Percentiles rank a stretch among this genome's conserved stretches.
phyloP scores from a whole-genome alignment of 495 filamentous ascomycete species.

The Neurospora sp. region DNA sequence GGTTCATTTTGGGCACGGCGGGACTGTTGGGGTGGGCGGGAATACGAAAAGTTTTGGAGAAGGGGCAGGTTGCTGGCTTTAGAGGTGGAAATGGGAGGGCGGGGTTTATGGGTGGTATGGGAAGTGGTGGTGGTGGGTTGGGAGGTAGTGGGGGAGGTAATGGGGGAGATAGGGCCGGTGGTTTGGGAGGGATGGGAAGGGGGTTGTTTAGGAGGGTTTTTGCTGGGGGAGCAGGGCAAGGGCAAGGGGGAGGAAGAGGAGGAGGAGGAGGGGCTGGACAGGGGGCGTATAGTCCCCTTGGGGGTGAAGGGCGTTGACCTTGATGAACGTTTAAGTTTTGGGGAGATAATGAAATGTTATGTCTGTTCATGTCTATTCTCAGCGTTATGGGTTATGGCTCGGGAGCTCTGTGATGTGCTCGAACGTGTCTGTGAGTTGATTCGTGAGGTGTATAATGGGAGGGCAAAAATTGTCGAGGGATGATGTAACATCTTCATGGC shows the following conservation, averaged over 20 bases:
- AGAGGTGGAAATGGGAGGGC: background rate
- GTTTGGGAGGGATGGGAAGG: background rate
- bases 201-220: background rate
- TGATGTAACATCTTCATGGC: background rate
- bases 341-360: background rate
- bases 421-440: background rate
- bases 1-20: constrained; percentile 81
- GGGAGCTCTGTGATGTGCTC: background rate
- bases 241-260: background rate
- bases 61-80: constrained; percentile 31
- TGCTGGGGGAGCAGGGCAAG: background rate
- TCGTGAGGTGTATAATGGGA: background rate
- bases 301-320: background rate
- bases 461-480: background rate
- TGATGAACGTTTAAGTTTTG: background rate
- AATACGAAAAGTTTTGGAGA: constrained; percentile 40
- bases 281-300: constrained; percentile 14
- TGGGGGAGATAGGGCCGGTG: no score
- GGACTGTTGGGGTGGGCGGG: constrained; percentile 74
- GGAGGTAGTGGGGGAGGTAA: no score
- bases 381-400: background rate
- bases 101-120: background rate
- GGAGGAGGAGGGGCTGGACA: background rate
- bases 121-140: background rate
- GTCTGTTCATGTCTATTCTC: background rate